phyloP scores from a whole-genome alignment of 2,329 filamentous ascomycete genomes.

The Fusarium pilosicola region DNA sequence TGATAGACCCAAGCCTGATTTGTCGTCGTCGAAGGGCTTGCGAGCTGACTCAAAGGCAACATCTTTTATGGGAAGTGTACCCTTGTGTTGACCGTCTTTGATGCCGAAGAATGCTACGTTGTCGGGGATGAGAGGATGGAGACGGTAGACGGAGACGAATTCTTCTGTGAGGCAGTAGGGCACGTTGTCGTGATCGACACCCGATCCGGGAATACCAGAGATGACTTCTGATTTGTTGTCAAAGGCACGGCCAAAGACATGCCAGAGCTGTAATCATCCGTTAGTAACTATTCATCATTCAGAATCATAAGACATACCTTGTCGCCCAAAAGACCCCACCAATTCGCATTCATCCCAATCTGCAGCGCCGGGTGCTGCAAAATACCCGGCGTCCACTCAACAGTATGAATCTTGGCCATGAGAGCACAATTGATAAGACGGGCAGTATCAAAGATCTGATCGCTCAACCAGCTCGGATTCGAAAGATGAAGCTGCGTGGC shows the following conservation, averaged over 20 bases:
- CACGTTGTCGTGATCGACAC: slow-evolving; percentile 4
- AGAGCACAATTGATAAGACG: slow-evolving; percentile 23
- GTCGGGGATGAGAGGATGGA: slow-evolving; percentile 15
- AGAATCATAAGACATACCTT: not conserved
- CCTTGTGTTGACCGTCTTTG: slow-evolving; percentile 7
- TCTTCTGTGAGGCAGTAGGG: slow-evolving; percentile 23
- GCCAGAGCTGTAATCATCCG: slow-evolving; percentile 1
- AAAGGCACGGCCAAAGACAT: slow-evolving; percentile 9
- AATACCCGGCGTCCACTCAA: slow-evolving; percentile 30
- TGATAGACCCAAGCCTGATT: not conserved
- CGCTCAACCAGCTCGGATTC: slow-evolving; percentile 14
- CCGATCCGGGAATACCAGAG: slow-evolving; percentile 22
- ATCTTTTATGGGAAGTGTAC: slow-evolving; percentile 6
- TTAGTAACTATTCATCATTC: too few relatives aligned
- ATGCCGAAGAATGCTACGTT: slow-evolving; percentile 20
- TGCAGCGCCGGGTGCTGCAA: slow-evolving; percentile 13
- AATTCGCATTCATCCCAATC: slow-evolving; percentile 26
- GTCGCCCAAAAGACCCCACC: slow-evolving; percentile 23
- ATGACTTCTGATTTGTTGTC: slow-evolving; percentile 26
- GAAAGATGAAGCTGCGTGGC: slow-evolving; percentile 22
- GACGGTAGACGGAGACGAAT: slow-evolving; percentile 25
- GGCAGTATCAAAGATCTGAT: slow-evolving; percentile 10
- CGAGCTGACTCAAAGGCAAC: slow-evolving; percentile 18
- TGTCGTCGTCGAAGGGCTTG: not conserved
- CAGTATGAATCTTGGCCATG: slow-evolving; percentile 25